A percentile compares a stretch with the other conserved stretches of the same genome.
Evolutionary conservation across 75 land plant species (phyloP).

Genomic region (Larix kaempferi): DNA sequence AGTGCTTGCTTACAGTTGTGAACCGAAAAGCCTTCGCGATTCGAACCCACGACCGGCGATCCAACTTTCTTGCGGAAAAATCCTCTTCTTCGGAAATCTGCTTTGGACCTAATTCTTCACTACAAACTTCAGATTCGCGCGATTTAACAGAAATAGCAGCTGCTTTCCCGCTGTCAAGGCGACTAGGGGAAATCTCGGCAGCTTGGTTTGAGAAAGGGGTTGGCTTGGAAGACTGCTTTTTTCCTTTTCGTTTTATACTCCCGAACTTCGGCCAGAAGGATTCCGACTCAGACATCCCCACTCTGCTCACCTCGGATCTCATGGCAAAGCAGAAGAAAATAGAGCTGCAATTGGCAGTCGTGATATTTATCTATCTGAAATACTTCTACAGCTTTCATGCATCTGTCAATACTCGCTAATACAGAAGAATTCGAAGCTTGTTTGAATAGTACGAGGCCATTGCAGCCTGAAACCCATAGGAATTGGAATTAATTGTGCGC

Average conservation of each 20-base stretch:
- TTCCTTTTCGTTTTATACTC: neutral
- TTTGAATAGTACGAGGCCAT: neutral
- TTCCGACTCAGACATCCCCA: neutral
- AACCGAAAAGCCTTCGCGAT: neutral
- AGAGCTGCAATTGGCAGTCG: conserved; percentile 1
- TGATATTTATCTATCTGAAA: neutral
- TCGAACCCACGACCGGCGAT: conserved; percentile 7
- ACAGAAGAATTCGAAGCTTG: neutral
- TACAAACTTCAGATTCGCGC: no score
- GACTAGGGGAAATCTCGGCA: neutral
- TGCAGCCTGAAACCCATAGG: neutral
- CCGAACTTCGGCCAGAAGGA: neutral
- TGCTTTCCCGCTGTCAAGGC: neutral
- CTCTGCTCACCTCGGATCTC: neutral
- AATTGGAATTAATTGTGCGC: neutral
- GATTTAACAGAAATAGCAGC: no score
- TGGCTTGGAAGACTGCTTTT: neutral
- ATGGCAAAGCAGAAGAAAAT: conserved; percentile 6
- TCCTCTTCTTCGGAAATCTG: neutral
- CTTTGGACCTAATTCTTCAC: no score
- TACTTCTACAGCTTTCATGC: neutral
- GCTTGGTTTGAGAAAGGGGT: neutral
- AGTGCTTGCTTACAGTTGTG: neutral
- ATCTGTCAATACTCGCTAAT: neutral
- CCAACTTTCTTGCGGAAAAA: no score